Evolutionary conservation across 1,139 yeast genomes (phyloP).

Genomic region (Candida freyschussii): DNA sequence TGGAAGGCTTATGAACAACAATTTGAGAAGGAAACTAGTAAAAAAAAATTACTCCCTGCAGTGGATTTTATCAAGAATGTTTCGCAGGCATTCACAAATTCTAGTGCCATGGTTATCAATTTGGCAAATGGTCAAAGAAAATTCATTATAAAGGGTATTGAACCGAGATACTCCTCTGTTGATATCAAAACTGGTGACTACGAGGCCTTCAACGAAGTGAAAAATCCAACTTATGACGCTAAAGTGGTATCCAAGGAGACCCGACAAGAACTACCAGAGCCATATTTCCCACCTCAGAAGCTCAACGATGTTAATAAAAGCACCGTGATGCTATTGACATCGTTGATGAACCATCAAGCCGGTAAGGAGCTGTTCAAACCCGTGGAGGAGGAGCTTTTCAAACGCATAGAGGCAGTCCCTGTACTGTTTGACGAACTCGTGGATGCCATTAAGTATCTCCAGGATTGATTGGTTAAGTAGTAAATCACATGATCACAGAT

Average conservation of each 20-base stretch:
- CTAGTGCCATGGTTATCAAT: constrained; percentile 87
- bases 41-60: constrained; percentile 75
- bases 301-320: constrained; percentile 36
- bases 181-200: constrained; percentile 33
- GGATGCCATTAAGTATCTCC: constrained; percentile 18
- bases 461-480: constrained; percentile 10
- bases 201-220: constrained; percentile 21
- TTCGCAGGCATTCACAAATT: constrained; percentile 81
- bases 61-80: constrained; percentile 96
- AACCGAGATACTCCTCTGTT: constrained; percentile 53
- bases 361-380: constrained; percentile 31
- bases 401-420: constrained; percentile 31
- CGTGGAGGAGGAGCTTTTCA: constrained; percentile 27
- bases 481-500: no score
- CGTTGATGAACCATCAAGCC: constrained; percentile 26
- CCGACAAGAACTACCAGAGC: constrained; percentile 14
- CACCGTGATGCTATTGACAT: constrained; percentile 30
- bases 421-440: constrained; percentile 28
- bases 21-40: constrained; percentile 51
- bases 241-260: constrained; percentile 9
- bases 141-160: constrained; percentile 88
- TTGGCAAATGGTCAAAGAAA: constrained; percentile 60
- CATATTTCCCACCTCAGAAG: constrained; percentile 18
- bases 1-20: constrained; percentile 95
- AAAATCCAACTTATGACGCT: constrained; percentile 3